Evolutionary conservation across 163 green algal genomes (phyloP).

Genomic region (Prototheca cutis): DNA sequence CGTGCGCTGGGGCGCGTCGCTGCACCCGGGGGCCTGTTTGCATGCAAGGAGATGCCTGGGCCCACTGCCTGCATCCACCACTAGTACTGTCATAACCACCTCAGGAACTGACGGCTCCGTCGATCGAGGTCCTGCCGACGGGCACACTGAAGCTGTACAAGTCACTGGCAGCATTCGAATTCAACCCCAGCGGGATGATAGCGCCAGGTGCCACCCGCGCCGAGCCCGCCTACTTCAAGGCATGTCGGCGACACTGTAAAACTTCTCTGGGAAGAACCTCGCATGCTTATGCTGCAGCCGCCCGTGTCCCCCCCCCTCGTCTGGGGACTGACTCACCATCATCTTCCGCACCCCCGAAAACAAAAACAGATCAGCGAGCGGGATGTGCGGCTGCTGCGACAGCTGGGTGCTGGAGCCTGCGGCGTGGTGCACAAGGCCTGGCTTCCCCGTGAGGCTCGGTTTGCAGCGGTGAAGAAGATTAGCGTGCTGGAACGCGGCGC

Average conservation of each 20-base stretch:
- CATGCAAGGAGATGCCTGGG: background rate
- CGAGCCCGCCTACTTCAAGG: background rate
- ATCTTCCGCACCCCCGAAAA: too few species aligned
- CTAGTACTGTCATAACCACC: background rate
- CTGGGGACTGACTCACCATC: background rate
- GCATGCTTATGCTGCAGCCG: background rate
- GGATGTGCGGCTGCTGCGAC: constrained; percentile 60
- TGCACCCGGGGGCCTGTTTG: background rate
- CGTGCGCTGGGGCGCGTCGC: too few species aligned
- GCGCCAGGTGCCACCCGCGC: constrained; percentile 12
- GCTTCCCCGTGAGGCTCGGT: constrained; percentile 46
- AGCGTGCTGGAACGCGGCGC: constrained; percentile 58
- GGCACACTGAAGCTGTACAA: constrained; percentile 45
- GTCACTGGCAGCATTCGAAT: constrained; percentile 52
- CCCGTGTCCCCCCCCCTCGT: background rate
- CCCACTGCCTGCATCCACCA: background rate
- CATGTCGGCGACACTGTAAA: background rate
- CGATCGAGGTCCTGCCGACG: constrained; percentile 28
- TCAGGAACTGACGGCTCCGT: constrained; percentile 8
- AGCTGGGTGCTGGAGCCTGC: constrained; percentile 63
- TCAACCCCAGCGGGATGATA: constrained; percentile 50
- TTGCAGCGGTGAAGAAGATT: constrained; percentile 90
- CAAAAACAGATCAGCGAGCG: constrained; percentile 70
- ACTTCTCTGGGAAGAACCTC: background rate
- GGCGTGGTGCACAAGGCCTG: constrained; percentile 76